Conservation (phyloP, 331 rosid species). For the Cydonia oblonga region DNA sequence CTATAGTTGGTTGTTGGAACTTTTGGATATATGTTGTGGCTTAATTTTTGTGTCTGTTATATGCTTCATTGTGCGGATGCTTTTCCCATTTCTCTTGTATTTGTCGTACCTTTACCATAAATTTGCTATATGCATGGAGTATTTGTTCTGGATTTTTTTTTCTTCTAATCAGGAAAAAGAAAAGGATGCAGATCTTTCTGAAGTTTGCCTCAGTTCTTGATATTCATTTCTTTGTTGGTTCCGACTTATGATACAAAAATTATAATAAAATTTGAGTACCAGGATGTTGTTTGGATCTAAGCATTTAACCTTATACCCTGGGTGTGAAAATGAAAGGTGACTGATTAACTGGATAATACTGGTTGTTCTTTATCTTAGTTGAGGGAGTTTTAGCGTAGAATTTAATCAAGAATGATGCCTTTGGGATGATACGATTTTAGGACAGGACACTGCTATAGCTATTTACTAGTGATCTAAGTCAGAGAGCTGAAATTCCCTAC, state of each 20-base stretch:
- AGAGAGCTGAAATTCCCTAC: neutral
- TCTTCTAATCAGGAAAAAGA: neutral
- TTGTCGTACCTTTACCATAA: neutral
- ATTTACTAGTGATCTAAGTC: neutral
- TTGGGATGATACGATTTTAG: neutral
- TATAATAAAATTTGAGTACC: neutral
- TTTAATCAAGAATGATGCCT: neutral
- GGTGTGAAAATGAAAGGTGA: neutral
- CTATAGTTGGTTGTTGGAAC: constrained; percentile 8
- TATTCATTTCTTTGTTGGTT: neutral
- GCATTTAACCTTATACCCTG: neutral
- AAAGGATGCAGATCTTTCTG: neutral
- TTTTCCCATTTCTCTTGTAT: neutral
- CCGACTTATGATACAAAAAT: neutral
- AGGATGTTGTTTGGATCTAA: neutral
- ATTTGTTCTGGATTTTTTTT: neutral
- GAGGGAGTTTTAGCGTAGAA: neutral
- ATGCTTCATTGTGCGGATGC: neutral
- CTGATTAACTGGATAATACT: neutral
- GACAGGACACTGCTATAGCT: neutral
- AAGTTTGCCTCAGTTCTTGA: neutral
- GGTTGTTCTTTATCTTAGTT: neutral
- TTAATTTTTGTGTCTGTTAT: neutral
- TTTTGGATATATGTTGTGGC: neutral
- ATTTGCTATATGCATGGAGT: neutral